Evolutionary conservation across 1,284 basidiomycete species (phyloP).

Genomic region (Neonothopanus nambi): DNA sequence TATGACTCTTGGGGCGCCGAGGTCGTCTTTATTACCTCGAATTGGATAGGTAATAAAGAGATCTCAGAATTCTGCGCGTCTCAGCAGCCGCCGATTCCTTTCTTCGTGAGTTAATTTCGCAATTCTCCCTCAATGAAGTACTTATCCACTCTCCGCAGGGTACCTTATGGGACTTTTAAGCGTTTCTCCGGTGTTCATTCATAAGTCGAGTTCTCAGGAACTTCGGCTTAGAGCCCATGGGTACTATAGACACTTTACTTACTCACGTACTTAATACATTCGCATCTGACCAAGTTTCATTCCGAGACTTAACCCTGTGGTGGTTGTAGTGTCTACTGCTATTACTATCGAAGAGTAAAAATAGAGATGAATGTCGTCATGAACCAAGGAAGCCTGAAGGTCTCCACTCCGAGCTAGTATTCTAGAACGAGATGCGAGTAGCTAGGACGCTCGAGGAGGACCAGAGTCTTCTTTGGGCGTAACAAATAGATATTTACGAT

Average conservation of each 20-base stretch:
- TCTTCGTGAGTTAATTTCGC: constrained; percentile 43
- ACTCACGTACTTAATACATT: not conserved
- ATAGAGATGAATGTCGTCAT: too few relatives aligned
- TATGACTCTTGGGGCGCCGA: constrained; percentile 49
- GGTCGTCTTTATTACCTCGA: constrained; percentile 68
- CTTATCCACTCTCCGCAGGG: constrained; percentile 28
- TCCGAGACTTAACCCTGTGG: not conserved
- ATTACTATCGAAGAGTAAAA: not conserved
- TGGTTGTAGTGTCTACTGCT: not conserved
- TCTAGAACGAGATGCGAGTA: too few relatives aligned
- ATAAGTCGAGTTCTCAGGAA: too few relatives aligned
- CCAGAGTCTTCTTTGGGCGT: constrained; percentile 20
- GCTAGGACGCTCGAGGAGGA: not conserved
- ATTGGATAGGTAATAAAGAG: constrained; percentile 61
- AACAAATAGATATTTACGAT: constrained; percentile 58
- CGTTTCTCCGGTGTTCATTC: too few relatives aligned
- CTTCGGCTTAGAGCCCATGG: too few relatives aligned
- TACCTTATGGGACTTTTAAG: constrained; percentile 45
- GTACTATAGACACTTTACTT: too few relatives aligned
- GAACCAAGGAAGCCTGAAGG: too few relatives aligned
- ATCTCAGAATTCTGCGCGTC: constrained; percentile 67
- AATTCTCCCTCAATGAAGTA: not conserved
- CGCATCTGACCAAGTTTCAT: not conserved
- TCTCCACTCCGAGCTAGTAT: too few relatives aligned
- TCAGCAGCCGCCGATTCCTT: constrained; percentile 63